Conservation (phyloP, 257 asterid species). For the Datura wrightii region DNA sequence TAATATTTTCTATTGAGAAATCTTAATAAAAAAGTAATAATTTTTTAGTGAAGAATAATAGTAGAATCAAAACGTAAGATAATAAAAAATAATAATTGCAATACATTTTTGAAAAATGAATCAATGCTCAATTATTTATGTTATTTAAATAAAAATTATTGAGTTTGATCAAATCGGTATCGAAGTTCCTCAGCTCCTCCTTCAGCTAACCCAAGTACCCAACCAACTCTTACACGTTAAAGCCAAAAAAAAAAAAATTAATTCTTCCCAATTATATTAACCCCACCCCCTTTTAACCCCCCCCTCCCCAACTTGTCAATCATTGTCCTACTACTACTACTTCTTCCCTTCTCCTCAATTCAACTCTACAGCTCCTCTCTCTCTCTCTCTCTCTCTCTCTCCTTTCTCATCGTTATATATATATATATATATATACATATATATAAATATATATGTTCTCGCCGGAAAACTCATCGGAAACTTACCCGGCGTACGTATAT, state of each 20-base stretch:
- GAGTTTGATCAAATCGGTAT: no score
- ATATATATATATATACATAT: background rate
- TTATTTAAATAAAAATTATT: no score
- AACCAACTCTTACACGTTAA: no score
- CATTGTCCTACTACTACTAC: conserved; percentile 49
- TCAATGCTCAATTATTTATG: no score
- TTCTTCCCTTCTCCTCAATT: background rate
- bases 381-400: background rate
- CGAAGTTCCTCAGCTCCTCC: no score
- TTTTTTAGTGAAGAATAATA: no score
- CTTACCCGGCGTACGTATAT: conserved; percentile 30
- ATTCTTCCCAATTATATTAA: conserved; percentile 22
- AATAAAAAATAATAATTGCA: no score
- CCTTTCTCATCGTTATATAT: background rate
- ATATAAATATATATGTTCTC: conserved; percentile 24
- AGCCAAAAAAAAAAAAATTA: conserved; percentile 19
- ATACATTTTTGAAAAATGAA: no score
- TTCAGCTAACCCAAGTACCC: no score
- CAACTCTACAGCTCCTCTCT: background rate
- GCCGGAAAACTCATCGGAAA: conserved; percentile 60
- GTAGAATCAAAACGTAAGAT: no score
- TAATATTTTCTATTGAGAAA: no score
- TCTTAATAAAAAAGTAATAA: no score
- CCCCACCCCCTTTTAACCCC: background rate
- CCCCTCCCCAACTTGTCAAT: conserved; percentile 33